Evolutionary conservation across 257 asterid genomes (phyloP), one percentile per base, ranked within the genome.

Genomic region (Solanum tarapatanum): DNA sequence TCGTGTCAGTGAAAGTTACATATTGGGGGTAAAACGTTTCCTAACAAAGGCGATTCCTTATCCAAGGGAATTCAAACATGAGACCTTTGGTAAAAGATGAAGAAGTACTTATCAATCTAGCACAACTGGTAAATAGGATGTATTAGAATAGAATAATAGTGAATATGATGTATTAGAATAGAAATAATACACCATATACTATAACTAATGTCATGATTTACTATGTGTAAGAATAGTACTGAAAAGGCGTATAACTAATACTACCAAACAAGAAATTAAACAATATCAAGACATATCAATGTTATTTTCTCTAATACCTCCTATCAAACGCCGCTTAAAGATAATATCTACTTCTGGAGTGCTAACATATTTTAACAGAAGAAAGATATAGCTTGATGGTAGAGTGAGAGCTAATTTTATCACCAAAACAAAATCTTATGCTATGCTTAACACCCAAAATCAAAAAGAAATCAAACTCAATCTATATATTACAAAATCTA

Each of bases 401-500:
- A 55, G 64, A 55, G 24, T 19, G 64, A 1, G 64, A 55, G 16
- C 84, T 43, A 13, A n/a, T 41, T n/a, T 75, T 21, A 76, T 76
- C 7, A 76, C 60, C 26, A 58, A 58, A 58, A 58, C 26, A 21
- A 58, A 58, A 58, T 58, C 68, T 58, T 58, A 58, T 58, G 68
- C 21, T 58, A 58, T 58, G 26, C 12, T 58, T 0, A 55, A 21
- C 66, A 58, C 26, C 68, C 26, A 21, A 60, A 60, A 60, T 60
- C 32, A 87, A 66, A 30, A 68, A 84, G 43, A 86, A 84, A 88
- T 84, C 82, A 88, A 86, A 88, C 87, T 89, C 91, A 89, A 14
- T 90, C 91, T 88, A 87, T 87, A 87, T 66, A 86, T 58, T 17
- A 45, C 30, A 28, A 8, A 5, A 87, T 86, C 76, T 87, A 89